These are phyloP conservation scores for Ustilago cynodontis DNA, from an alignment of 1,284 basidiomycete species.

Conservation along the genomic window DNA sequence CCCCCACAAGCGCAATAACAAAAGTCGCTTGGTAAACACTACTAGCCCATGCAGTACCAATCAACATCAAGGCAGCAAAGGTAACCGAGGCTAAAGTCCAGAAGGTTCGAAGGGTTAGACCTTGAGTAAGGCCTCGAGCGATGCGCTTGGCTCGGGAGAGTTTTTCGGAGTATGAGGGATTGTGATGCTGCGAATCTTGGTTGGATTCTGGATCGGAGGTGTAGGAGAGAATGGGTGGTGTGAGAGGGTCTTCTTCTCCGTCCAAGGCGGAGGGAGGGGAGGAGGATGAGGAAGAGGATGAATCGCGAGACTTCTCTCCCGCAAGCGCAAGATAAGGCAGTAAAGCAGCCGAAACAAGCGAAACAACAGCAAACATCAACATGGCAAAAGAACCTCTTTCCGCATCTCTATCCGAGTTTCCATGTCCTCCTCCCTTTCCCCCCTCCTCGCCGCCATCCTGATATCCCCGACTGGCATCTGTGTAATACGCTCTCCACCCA, in stretches of 20 bases:
- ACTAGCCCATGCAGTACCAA: slow-evolving; percentile 53
- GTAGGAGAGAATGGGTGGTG: slow-evolving; percentile 14
- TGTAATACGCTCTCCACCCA: not conserved
- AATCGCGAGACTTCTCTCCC: slow-evolving; percentile 22
- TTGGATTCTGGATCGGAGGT: slow-evolving; percentile 15
- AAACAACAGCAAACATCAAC: slow-evolving; percentile 62
- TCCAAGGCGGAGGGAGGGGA: not conserved
- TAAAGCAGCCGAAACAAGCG: slow-evolving; percentile 51
- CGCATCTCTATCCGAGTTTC: slow-evolving; percentile 49
- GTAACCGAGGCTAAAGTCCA: slow-evolving; percentile 58
- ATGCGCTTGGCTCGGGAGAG: slow-evolving; percentile 30
- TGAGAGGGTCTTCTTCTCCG: not conserved
- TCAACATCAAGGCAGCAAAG: slow-evolving; percentile 45
- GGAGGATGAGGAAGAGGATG: not conserved
- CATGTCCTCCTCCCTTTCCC: not conserved
- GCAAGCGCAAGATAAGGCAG: slow-evolving; percentile 62
- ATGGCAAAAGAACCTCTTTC: slow-evolving; percentile 64
- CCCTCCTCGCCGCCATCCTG: not conserved
- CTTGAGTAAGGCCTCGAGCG: slow-evolving; percentile 20
- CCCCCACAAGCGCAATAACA: slow-evolving; percentile 62
- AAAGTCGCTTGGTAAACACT: slow-evolving; percentile 47
- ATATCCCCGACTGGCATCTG: not conserved
- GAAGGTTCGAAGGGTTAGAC: slow-evolving; percentile 58
- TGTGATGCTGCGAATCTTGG: slow-evolving; percentile 1
- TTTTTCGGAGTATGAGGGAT: slow-evolving; percentile 10